These are phyloP conservation scores for Quercus gilva DNA, from an alignment of 306 rosid species.

Conservation along the genomic window DNA sequence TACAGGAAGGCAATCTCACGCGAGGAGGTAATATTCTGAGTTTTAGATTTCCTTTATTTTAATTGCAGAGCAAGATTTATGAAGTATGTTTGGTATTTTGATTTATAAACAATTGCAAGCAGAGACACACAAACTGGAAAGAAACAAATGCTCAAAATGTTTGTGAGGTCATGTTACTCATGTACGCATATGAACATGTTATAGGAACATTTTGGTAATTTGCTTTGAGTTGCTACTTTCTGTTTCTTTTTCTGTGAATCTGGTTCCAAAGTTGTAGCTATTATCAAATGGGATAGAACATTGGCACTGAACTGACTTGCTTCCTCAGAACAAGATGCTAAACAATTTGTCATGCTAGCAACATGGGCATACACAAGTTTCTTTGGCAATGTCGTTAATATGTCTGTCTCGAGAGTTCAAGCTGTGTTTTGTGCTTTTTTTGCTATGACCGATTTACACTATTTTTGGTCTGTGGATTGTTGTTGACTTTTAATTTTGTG, in stretches of 20 bases:
- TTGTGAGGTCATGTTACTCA: too few relatives aligned
- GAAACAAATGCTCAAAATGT: too few relatives aligned
- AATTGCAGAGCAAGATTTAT: neutral
- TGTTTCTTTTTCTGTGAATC: neutral
- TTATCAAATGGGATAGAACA: neutral
- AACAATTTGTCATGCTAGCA: neutral
- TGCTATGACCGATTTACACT: neutral
- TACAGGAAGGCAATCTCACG: constrained; percentile 76
- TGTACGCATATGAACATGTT: neutral
- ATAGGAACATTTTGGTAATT: neutral
- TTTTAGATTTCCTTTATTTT: constrained; percentile 18
- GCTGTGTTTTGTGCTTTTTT: neutral
- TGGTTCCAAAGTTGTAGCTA: neutral
- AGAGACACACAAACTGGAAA: neutral
- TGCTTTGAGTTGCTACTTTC: neutral
- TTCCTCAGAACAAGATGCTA: neutral
- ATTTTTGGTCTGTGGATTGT: neutral
- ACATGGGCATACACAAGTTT: neutral
- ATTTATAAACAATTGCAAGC: neutral
- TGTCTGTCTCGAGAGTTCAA: neutral
- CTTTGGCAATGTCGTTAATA: neutral
- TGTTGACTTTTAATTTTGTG: neutral
- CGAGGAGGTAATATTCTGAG: constrained; percentile 75
- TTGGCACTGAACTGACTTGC: neutral
- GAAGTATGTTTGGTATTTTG: neutral